Percentiles rank a stretch among this genome's conserved stretches.
phyloP scores from a whole-genome alignment of 1,284 basidiomycete species.

The Mrakiaceae sp. region DNA sequence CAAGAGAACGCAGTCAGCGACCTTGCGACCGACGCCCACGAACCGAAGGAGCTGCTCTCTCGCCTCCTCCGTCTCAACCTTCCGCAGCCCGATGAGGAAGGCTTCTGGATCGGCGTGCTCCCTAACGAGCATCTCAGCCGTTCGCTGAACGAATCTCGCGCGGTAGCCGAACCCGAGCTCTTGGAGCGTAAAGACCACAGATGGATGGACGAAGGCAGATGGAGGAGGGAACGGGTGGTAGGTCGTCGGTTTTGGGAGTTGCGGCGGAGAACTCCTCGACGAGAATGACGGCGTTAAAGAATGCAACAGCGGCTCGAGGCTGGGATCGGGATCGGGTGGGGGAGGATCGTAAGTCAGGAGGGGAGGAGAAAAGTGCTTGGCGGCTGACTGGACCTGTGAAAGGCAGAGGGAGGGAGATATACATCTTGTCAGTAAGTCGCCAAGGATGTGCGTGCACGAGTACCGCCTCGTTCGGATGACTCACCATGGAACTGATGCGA shows the following conservation, averaged over 20 bases:
- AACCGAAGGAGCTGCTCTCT: conserved; percentile 64
- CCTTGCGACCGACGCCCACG: conserved; percentile 88
- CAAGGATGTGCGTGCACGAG: too few relatives aligned
- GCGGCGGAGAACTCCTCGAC: conserved; percentile 9
- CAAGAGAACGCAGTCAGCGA: conserved; percentile 85
- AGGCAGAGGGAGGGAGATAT: too few relatives aligned
- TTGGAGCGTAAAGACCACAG: conserved; percentile 53
- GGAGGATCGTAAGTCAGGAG: conserved; percentile 31
- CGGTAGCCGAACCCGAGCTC: conserved; percentile 90
- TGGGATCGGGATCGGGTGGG: too few relatives aligned
- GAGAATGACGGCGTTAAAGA: too few relatives aligned
- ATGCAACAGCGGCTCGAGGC: too few relatives aligned
- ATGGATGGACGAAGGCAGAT: conserved; percentile 46
- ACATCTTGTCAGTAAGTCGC: too few relatives aligned
- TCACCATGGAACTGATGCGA: conserved; percentile 79
- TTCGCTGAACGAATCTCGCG: conserved; percentile 75
- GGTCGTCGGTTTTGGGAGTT: conserved; percentile 22
- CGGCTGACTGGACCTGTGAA: conserved; percentile 43
- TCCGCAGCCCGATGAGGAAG: conserved; percentile 19
- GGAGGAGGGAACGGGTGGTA: conserved; percentile 84
- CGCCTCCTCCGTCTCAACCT: conserved; percentile 10
- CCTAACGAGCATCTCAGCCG: conserved; percentile 56
- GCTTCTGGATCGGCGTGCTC: conserved; percentile 30
- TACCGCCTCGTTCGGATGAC: too few relatives aligned
- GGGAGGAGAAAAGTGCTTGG: conserved; percentile 55